Evolutionary conservation across 2,329 filamentous ascomycete genomes (phyloP).

Genomic region (Penicillium sp.): DNA sequence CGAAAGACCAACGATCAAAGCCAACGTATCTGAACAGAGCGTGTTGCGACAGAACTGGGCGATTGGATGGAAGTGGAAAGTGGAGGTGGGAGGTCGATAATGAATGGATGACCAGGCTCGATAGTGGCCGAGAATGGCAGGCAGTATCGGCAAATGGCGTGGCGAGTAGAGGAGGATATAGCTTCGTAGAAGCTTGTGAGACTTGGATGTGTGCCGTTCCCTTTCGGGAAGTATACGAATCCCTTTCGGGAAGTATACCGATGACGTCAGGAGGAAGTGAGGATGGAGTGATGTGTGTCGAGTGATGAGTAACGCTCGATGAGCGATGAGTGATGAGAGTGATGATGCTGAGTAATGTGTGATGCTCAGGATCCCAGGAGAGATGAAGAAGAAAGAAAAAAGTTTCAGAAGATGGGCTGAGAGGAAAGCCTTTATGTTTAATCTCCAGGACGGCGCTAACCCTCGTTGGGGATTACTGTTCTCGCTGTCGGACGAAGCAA

Average conservation of each 20-base stretch:
- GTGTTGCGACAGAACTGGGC: conserved; percentile 12
- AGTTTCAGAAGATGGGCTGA: not conserved
- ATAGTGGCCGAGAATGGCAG: not conserved
- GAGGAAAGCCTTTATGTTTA: not conserved
- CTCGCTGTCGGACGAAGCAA: not conserved
- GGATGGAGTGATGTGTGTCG: not conserved
- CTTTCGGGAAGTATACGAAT: not conserved
- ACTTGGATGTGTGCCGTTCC: not conserved
- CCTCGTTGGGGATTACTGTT: not conserved
- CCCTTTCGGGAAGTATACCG: not conserved
- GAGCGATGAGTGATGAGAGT: not conserved
- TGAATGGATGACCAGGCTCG: not conserved
- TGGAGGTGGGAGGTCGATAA: not conserved
- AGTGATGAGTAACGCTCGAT: not conserved
- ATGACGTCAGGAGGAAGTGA: not conserved
- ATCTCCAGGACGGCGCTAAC: not conserved
- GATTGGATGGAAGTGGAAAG: not conserved
- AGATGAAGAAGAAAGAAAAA: conserved; percentile 8
- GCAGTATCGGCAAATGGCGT: not conserved
- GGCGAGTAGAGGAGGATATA: not conserved
- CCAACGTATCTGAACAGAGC: conserved; percentile 10
- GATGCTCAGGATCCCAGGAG: not conserved
- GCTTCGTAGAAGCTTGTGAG: not conserved
- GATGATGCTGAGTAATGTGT: not conserved
- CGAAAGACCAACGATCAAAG: conserved; percentile 21